A percentile compares a stretch with the other conserved stretches of the same genome.
phyloP scores from a whole-genome alignment of 345 rosid species.

The Cardamine occulta region DNA sequence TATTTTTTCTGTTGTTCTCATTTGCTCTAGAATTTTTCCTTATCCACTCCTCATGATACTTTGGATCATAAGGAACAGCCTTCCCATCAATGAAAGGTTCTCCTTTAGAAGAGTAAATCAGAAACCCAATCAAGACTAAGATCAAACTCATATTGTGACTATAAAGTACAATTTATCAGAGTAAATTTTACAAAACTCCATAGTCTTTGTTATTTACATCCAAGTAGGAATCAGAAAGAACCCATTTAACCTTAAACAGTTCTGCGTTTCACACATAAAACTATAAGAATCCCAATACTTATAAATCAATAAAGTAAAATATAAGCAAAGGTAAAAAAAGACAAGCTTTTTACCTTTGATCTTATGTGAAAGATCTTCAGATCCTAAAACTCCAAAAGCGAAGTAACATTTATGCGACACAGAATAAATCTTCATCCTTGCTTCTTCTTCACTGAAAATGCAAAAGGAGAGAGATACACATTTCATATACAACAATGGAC shows the following conservation, averaged over 20 bases:
- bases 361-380: conserved; percentile 67
- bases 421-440: conserved; percentile 80
- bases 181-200: conserved; percentile 54
- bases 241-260: conserved; percentile 79
- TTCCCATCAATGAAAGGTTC: conserved; percentile 91
- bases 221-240: conserved; percentile 92
- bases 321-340: background rate
- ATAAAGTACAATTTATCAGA: background rate
- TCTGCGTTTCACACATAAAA: conserved; percentile 44
- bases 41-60: conserved; percentile 94
- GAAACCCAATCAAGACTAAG: background rate
- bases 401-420: conserved; percentile 72
- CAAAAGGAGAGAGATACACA: background rate
- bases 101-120: conserved; percentile 52
- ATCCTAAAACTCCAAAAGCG: conserved; percentile 85
- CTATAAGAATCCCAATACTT: background rate
- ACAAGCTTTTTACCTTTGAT: conserved; percentile 60
- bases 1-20: conserved; percentile 75
- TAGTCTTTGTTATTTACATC: conserved; percentile 86
- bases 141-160: background rate
- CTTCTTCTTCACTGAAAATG: conserved; percentile 70
- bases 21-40: conserved; percentile 82
- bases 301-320: background rate
- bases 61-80: conserved; percentile 93
- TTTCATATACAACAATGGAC: no score